Evolutionary conservation across 2,329 filamentous ascomycete species (phyloP).

Genomic region (Microcyclosporella mali): DNA sequence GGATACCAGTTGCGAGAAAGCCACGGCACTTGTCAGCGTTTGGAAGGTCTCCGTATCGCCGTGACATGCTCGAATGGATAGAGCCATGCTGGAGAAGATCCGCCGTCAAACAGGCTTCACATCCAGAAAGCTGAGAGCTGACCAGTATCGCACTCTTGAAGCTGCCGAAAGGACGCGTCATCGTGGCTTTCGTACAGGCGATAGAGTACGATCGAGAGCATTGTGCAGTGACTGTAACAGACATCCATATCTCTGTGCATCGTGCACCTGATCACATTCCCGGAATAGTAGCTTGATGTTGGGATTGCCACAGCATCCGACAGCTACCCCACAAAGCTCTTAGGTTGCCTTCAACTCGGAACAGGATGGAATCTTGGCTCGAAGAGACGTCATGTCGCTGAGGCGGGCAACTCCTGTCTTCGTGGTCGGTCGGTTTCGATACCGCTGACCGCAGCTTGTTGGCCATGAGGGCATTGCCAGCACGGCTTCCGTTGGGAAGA

Average conservation of each 20-base stretch:
- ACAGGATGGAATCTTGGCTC: neutral
- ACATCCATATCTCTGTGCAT: constrained; percentile 2
- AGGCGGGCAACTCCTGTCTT: too few relatives aligned
- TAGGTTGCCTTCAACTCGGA: neutral
- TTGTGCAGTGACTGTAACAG: constrained; percentile 1
- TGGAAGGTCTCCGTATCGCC: constrained; percentile 1
- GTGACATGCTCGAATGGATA: neutral
- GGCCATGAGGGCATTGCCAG: constrained; percentile 12
- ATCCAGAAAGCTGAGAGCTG: constrained; percentile 1
- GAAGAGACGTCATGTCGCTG: too few relatives aligned
- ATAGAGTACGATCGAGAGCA: neutral
- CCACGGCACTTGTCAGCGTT: neutral
- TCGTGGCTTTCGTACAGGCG: constrained; percentile 5
- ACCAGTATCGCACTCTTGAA: neutral
- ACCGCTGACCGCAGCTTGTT: constrained; percentile 1
- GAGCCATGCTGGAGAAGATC: constrained; percentile 4
- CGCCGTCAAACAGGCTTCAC: neutral
- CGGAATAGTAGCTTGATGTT: too few relatives aligned
- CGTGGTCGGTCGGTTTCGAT: neutral
- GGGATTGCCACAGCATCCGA: neutral
- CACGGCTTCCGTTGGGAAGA: constrained; percentile 20
- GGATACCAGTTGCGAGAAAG: neutral
- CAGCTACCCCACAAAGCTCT: neutral
- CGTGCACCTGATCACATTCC: neutral
- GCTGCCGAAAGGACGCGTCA: neutral